These are phyloP conservation scores for Fusarium marasasianum DNA, from an alignment of 2,329 filamentous ascomycete genomes.

Conservation along the genomic window DNA sequence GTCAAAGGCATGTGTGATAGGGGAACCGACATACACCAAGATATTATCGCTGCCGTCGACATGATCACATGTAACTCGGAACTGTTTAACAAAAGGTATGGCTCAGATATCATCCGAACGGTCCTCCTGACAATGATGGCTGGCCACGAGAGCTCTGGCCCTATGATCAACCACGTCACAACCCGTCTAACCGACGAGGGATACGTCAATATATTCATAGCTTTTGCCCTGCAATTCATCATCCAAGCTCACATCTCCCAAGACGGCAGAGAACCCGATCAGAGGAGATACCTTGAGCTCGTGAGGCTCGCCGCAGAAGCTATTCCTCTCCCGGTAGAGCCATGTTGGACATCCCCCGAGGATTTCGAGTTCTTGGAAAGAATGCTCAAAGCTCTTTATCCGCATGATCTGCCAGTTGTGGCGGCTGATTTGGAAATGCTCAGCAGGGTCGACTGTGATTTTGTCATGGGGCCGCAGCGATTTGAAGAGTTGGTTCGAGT, in stretches of 20 bases:
- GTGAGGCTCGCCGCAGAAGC: neutral
- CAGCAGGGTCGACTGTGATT: neutral
- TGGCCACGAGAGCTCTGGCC: neutral
- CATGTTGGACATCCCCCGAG: neutral
- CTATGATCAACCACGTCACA: no score
- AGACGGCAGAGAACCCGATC: neutral
- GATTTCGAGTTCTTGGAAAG: neutral
- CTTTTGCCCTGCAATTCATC: accelerated
- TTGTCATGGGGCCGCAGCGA: no score
- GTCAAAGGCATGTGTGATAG: neutral
- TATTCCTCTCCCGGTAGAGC: accelerated
- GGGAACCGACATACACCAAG: neutral
- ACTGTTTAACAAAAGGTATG: neutral
- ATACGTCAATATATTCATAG: neutral
- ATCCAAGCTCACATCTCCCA: accelerated
- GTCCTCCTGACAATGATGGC: neutral
- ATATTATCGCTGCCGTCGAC: neutral
- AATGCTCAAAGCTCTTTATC: neutral
- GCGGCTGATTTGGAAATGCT: neutral
- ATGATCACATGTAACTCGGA: neutral
- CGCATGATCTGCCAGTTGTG: accelerated
- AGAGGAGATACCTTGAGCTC: neutral
- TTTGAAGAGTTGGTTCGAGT: accelerated
- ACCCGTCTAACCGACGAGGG: neutral
- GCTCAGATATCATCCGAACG: neutral